These are phyloP conservation scores for Chloris gayana DNA, from an alignment of 176 grass and related monocot species.

Conservation along the genomic window DNA sequence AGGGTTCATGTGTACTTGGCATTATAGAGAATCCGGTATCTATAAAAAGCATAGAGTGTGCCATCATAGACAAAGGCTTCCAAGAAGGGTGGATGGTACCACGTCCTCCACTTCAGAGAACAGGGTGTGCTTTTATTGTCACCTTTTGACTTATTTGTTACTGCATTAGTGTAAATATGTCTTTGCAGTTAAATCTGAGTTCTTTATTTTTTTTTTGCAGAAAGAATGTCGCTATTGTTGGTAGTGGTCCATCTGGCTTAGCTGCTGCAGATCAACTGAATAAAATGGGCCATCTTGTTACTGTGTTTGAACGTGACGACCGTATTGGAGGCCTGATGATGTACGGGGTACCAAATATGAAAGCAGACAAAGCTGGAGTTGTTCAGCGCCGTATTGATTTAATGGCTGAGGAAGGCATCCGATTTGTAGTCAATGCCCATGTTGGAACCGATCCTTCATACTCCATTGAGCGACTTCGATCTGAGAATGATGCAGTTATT, in stretches of 20 bases:
- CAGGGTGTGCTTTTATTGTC: slow-evolving; percentile 44
- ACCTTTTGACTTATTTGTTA: slow-evolving; percentile 5
- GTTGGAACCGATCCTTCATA: slow-evolving; percentile 54
- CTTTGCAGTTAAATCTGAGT: slow-evolving; percentile 5
- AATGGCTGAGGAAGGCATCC: slow-evolving; percentile 56
- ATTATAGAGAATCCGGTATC: slow-evolving; percentile 77
- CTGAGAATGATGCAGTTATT: slow-evolving; percentile 52
- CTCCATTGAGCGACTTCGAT: slow-evolving; percentile 50
- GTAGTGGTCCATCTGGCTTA: slow-evolving; percentile 64
- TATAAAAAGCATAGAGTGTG: slow-evolving; percentile 76
- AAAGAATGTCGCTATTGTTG: slow-evolving; percentile 69
- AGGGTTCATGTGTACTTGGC: slow-evolving; percentile 70
- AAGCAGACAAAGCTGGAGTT: slow-evolving; percentile 52
- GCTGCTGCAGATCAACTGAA: slow-evolving; percentile 72
- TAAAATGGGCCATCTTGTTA: slow-evolving; percentile 58
- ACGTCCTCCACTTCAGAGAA: slow-evolving; percentile 53
- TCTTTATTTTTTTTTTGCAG: slow-evolving; percentile 35
- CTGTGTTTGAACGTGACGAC: slow-evolving; percentile 64
- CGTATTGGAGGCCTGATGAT: slow-evolving; percentile 72
- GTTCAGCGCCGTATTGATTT: slow-evolving; percentile 62
- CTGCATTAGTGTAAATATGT: slow-evolving; percentile 19
- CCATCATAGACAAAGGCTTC: slow-evolving; percentile 71
- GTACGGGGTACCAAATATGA: slow-evolving; percentile 80
- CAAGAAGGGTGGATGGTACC: slow-evolving; percentile 59
- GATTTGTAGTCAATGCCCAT: slow-evolving; percentile 57